A percentile compares a stretch with the other conserved stretches of the same genome.
phyloP scores from a whole-genome alignment of 164 flowering plant genomes.

The Aristolochia californica region DNA sequence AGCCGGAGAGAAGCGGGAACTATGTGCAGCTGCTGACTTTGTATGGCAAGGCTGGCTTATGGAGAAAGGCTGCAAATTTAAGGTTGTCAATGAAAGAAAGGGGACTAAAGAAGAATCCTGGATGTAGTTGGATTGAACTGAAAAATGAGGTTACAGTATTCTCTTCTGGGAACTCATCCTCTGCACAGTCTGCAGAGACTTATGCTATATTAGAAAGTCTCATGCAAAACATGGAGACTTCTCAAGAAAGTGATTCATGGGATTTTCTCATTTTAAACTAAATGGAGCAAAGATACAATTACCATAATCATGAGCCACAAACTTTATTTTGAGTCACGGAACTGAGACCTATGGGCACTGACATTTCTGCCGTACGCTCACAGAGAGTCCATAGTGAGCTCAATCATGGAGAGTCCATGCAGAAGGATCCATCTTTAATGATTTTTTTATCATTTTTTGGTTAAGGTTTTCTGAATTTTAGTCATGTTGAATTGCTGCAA shows the following conservation, averaged over 20 bases:
- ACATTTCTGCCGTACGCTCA: too few relatives aligned
- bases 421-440: too few relatives aligned
- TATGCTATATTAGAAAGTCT: conserved; percentile 25
- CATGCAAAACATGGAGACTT: conserved; percentile 23
- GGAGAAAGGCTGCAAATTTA: conserved; percentile 33
- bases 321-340: too few relatives aligned
- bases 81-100: conserved; percentile 35
- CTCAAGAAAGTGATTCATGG: conserved; percentile 1
- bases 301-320: not conserved
- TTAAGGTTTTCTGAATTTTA: too few relatives aligned
- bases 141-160: conserved; percentile 26
- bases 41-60: conserved; percentile 37
- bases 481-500: too few relatives aligned
- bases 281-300: not conserved
- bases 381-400: too few relatives aligned
- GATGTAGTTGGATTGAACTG: conserved; percentile 60
- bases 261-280: not conserved
- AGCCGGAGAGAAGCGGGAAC: conserved; percentile 33
- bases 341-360: too few relatives aligned
- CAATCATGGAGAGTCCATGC: too few relatives aligned
- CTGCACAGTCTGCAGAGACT: conserved; percentile 22
- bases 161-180: conserved; percentile 41
- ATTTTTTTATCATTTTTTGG: too few relatives aligned
- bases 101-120: conserved; percentile 45
- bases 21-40: conserved; percentile 34